Conservation (phyloP, 2,329 filamentous ascomycete species). For the Cordyceps sp. region DNA sequence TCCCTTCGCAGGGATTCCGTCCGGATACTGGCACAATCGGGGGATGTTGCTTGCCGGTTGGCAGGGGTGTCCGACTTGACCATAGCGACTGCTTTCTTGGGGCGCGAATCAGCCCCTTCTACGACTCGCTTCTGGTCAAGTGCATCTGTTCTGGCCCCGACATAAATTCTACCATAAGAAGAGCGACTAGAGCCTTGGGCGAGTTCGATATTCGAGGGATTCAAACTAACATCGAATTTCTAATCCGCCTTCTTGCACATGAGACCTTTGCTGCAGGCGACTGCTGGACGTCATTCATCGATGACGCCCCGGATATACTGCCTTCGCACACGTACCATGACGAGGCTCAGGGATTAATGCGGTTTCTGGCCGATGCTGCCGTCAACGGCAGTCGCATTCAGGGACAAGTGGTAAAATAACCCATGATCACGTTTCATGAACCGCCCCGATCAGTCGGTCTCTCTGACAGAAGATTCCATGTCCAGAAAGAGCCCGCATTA, state of each 20-base stretch:
- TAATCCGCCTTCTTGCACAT: slow-evolving; percentile 83
- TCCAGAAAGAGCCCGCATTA: slow-evolving; percentile 54
- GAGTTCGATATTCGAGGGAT: slow-evolving; percentile 97
- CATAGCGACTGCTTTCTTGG: slow-evolving; percentile 94
- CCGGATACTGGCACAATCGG: slow-evolving; percentile 98
- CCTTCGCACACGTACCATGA: slow-evolving; percentile 88
- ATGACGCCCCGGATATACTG: slow-evolving; percentile 89
- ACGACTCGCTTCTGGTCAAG: slow-evolving; percentile 86
- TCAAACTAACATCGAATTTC: slow-evolving; percentile 97
- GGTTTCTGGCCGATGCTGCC: slow-evolving; percentile 85
- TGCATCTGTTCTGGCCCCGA: slow-evolving; percentile 85
- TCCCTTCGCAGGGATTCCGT: slow-evolving; percentile 74
- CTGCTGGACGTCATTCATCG: slow-evolving; percentile 99
- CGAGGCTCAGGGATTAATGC: slow-evolving; percentile 88
- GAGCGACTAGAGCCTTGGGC: slow-evolving; percentile 83
- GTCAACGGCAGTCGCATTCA: slow-evolving; percentile 98
- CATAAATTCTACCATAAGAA: slow-evolving; percentile 85
- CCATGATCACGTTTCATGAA: no score
- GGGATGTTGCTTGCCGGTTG: slow-evolving; percentile 90
- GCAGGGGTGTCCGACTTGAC: slow-evolving; percentile 81
- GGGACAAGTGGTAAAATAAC: slow-evolving; percentile 93
- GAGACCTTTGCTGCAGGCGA: slow-evolving; percentile 81
- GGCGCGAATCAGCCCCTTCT: slow-evolving; percentile 65
- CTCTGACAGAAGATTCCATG: no score
- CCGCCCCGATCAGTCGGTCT: no score